These are phyloP conservation scores for Aureobasidium sp. DNA, from an alignment of 2,329 filamentous ascomycete genomes.

Conservation along the genomic window DNA sequence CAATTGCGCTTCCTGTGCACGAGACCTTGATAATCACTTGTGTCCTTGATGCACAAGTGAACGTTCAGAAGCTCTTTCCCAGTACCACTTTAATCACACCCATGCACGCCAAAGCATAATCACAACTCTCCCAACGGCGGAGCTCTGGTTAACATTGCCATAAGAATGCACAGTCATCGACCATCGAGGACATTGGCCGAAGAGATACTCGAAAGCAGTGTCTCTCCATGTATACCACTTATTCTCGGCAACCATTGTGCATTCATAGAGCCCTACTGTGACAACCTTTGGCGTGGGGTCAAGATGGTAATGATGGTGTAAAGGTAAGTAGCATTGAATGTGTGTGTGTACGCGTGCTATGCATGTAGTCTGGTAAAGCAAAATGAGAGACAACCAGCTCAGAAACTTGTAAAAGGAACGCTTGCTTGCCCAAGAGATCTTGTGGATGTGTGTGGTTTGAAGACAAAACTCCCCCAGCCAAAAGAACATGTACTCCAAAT, in stretches of 20 bases:
- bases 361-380: constrained; percentile 7
- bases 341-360: background rate
- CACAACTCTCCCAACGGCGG: too few relatives aligned
- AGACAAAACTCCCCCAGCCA: constrained; percentile 1
- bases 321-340: constrained; percentile 1
- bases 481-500: constrained; percentile 11
- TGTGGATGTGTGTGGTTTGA: background rate
- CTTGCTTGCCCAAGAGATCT: constrained; percentile 11
- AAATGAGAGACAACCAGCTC: constrained; percentile 12
- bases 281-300: background rate
- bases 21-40: too few relatives aligned
- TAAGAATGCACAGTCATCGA: background rate
- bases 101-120: too few relatives aligned
- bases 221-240: background rate
- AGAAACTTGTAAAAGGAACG: constrained; percentile 2
- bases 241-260: background rate
- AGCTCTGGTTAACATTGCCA: background rate
- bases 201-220: background rate
- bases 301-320: background rate
- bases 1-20: background rate
- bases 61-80: too few relatives aligned
- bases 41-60: too few relatives aligned
- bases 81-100: too few relatives aligned
- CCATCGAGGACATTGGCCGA: background rate
- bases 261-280: background rate